A percentile compares a stretch with the other conserved stretches of the same genome.
phyloP scores from a whole-genome alignment of 495 filamentous ascomycete species.

The Trichoderma orchidacearum region DNA sequence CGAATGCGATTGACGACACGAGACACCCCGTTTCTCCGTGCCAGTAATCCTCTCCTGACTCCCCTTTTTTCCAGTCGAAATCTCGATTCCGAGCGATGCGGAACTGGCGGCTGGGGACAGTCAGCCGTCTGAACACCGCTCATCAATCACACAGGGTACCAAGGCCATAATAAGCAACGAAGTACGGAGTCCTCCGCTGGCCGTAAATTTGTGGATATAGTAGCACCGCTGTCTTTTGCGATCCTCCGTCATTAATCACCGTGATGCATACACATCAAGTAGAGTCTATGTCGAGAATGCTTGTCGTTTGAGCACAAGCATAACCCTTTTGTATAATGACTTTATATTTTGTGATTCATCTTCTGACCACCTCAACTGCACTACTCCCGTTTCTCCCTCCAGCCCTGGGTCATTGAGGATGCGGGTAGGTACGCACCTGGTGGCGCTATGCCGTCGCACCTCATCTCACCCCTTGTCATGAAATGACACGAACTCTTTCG shows the following conservation, averaged over 20 bases:
- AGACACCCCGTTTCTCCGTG: not conserved
- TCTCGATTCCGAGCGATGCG: not conserved
- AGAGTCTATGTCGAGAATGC: not conserved
- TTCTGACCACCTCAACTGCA: not conserved
- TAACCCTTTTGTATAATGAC: not conserved
- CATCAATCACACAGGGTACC: no score
- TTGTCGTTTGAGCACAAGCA: not conserved
- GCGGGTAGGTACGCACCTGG: no score
- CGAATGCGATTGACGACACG: not conserved
- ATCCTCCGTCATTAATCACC: not conserved
- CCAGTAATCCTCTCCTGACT: not conserved
- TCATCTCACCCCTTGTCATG: not conserved
- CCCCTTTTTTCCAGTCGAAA: not conserved
- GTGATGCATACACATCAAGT: not conserved
- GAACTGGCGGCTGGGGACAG: no score
- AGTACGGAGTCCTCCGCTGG: no score
- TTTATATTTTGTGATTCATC: not conserved
- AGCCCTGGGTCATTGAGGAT: not conserved
- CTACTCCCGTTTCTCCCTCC: not conserved
- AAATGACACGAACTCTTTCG: not conserved
- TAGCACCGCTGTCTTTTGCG: not conserved
- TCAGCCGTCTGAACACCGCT: no score
- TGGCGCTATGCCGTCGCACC: not conserved
- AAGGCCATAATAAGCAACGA: no score
- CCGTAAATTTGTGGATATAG: no score